phyloP scores from a whole-genome alignment of 164 flowering plant genomes.

The Chloranthus sessilifolius region DNA sequence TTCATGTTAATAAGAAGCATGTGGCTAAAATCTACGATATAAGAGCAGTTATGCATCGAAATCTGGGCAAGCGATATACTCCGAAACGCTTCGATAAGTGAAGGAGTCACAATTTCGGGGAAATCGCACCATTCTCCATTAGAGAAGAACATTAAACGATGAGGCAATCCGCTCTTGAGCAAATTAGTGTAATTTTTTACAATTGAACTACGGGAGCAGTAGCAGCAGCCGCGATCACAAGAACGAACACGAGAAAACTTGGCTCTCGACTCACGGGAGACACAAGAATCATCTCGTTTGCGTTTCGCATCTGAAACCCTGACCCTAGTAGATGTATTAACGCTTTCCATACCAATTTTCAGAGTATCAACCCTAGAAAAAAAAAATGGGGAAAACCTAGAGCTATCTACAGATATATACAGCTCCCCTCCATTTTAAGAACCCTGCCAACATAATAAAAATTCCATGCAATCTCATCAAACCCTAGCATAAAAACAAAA shows the following conservation, averaged over 20 bases:
- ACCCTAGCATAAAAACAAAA: too few relatives aligned
- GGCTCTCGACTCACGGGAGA: background rate
- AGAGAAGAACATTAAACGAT: conserved; percentile 14
- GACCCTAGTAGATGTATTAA: background rate
- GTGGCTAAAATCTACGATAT: conserved; percentile 14
- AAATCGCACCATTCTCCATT: conserved; percentile 23
- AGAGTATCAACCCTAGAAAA: background rate
- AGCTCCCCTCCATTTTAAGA: conserved; percentile 2
- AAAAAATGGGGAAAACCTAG: background rate
- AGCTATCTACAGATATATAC: conserved; percentile 8
- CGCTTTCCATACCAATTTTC: background rate
- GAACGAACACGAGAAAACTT: background rate
- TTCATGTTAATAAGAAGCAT: conserved; percentile 16
- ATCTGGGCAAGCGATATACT: conserved; percentile 13
- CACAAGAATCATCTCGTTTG: conserved; percentile 1
- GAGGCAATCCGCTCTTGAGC: conserved; percentile 15
- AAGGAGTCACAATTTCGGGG: conserved; percentile 4
- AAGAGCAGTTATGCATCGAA: background rate
- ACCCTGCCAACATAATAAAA: conserved; percentile 1
- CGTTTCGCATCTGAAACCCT: conserved; percentile 3
- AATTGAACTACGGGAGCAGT: background rate
- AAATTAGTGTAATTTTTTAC: conserved; percentile 14
- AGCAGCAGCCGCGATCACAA: background rate
- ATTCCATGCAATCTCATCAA: background rate
- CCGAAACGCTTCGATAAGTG: conserved; percentile 14